These are phyloP conservation scores for Thalassiosira ordinaria DNA, from an alignment of 352 stramenopile genomes.

Conservation along the genomic window DNA sequence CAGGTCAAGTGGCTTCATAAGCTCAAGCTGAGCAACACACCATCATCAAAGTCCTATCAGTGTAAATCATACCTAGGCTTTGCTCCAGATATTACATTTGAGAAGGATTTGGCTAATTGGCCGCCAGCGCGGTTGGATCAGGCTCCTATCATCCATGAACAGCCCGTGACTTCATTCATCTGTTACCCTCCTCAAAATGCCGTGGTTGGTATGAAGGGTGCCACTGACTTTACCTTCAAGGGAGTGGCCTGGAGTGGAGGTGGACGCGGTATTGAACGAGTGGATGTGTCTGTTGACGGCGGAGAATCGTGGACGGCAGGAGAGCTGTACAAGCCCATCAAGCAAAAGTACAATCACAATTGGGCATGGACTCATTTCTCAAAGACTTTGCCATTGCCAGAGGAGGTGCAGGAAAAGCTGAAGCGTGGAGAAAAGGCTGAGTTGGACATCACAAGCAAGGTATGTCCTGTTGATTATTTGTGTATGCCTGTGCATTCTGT, in stretches of 20 bases:
- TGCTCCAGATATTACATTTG: background rate
- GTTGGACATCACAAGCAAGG: constrained; percentile 57
- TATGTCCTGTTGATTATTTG: background rate
- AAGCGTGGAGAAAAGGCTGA: constrained; percentile 34
- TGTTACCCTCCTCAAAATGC: constrained; percentile 82
- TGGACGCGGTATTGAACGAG: constrained; percentile 89
- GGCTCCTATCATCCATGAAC: constrained; percentile 91
- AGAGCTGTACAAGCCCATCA: constrained; percentile 80
- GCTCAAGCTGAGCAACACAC: constrained; percentile 70
- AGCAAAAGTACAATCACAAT: constrained; percentile 90
- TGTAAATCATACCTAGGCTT: constrained; percentile 37
- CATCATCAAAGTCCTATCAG: background rate
- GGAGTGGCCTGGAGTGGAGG: constrained; percentile 94
- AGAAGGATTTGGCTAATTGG: constrained; percentile 38
- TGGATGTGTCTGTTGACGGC: constrained; percentile 94
- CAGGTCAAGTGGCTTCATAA: constrained; percentile 97
- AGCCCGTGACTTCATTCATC: constrained; percentile 91
- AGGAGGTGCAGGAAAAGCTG: constrained; percentile 45
- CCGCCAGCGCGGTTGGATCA: constrained; percentile 84
- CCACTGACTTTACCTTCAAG: constrained; percentile 67
- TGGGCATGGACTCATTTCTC: constrained; percentile 92
- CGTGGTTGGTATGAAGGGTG: constrained; percentile 39
- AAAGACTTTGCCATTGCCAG: constrained; percentile 41
- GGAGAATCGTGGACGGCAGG: constrained; percentile 92
- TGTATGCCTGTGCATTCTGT: background rate